phyloP scores from a whole-genome alignment of 257 asterid species.

The Solanum chilense region DNA sequence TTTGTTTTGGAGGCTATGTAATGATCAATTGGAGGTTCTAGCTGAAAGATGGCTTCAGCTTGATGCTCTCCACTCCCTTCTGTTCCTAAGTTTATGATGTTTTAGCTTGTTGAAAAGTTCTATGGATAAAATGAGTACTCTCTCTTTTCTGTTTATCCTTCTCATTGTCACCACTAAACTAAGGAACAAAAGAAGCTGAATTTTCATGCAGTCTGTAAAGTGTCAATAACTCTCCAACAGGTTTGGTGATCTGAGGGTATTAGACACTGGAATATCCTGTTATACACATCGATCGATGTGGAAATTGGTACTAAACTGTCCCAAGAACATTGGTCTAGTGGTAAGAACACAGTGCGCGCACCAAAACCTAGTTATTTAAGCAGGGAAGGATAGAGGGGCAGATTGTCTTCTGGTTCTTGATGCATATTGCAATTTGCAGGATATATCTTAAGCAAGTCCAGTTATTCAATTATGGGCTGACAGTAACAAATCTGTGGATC shows the following conservation, averaged over 20 bases:
- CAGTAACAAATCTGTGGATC: too few species aligned
- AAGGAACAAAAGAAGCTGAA: neutral
- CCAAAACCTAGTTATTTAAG: neutral
- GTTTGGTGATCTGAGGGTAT: neutral
- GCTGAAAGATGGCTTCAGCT: neutral
- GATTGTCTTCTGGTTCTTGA: neutral
- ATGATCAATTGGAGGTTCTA: neutral
- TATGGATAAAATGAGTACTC: neutral
- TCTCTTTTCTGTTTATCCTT: neutral
- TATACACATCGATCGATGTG: neutral
- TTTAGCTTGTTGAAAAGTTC: neutral
- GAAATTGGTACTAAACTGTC: neutral
- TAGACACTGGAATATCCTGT: neutral
- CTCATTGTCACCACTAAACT: neutral
- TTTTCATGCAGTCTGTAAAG: neutral
- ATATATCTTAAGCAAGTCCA: neutral
- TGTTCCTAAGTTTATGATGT: neutral
- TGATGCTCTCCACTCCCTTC: neutral
- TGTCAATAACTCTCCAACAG: neutral
- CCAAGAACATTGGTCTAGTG: neutral
- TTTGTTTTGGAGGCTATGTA: neutral
- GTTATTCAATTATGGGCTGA: too few species aligned
- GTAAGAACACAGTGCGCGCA: neutral
- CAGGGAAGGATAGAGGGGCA: neutral
- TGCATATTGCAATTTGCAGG: neutral